Evolutionary conservation across 768 basidiomycete species (phyloP).

Genomic region (Psilocybe subaeruginosa): DNA sequence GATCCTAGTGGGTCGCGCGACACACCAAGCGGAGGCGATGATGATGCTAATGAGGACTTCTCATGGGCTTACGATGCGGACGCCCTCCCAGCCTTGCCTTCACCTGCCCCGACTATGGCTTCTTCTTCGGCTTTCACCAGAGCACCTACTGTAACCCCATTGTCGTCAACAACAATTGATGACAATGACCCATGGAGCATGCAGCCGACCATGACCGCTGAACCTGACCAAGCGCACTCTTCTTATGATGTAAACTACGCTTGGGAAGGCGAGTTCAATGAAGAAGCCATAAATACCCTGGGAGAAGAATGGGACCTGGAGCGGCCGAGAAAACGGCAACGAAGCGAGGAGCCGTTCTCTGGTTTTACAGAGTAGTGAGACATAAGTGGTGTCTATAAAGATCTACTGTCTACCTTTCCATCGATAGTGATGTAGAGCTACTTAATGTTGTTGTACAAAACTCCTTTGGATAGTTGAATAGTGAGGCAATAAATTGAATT

Average conservation of each 20-base stretch:
- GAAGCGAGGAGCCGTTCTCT: conserved; percentile 26
- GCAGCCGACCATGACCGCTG: conserved; percentile 9
- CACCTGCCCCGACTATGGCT: conserved; percentile 3
- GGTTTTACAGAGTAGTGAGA: neutral
- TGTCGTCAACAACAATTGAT: conserved; percentile 1
- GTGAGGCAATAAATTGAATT: neutral
- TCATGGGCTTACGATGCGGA: conserved; percentile 48
- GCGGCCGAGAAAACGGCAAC: conserved; percentile 33
- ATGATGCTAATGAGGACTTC: conserved; percentile 35
- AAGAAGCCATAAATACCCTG: conserved; percentile 10
- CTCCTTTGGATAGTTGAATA: neutral
- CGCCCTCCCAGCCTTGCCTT: conserved; percentile 21
- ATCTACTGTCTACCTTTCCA: conserved; percentile 2
- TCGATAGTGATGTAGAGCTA: neutral
- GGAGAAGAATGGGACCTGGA: conserved; percentile 17
- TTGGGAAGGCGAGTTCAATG: conserved; percentile 21
- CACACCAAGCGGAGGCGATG: conserved; percentile 3
- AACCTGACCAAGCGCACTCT: conserved; percentile 13
- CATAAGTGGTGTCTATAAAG: neutral
- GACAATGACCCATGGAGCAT: conserved; percentile 12
- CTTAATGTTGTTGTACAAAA: neutral
- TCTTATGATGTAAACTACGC: conserved; percentile 20
- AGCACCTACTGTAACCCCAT: neutral
- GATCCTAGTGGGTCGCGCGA: neutral
- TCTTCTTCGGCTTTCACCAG: neutral